Percentiles rank a stretch among this genome's conserved stretches.
Conservation (phyloP, 192 early-diverging fungal genomes). For the Podila clonocystis region DNA sequence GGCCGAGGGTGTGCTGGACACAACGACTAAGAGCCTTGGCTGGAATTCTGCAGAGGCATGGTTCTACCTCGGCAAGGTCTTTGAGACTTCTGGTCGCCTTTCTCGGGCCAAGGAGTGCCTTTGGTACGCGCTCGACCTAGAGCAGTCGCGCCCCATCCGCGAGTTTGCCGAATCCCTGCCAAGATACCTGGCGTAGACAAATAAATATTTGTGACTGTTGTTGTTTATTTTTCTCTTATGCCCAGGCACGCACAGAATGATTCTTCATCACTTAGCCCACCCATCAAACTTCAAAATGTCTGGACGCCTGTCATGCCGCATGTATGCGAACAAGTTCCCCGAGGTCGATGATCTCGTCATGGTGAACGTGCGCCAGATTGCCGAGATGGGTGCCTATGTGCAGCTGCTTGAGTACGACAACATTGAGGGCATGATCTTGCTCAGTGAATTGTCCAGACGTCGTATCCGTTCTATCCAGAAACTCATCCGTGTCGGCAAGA, state of each 20-base stretch:
- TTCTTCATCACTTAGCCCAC: not conserved
- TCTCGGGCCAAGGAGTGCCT: constrained; percentile 62
- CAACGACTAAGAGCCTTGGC: constrained; percentile 57
- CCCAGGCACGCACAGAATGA: not conserved
- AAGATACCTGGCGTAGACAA: not conserved
- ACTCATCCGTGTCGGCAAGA: constrained; percentile 90
- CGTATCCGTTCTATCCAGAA: constrained; percentile 98
- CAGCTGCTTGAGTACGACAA: constrained; percentile 95
- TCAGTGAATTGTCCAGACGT: constrained; percentile 91
- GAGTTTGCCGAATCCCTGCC: constrained; percentile 12
- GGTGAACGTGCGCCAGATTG: constrained; percentile 96
- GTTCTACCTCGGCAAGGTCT: constrained; percentile 61
- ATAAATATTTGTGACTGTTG: not conserved
- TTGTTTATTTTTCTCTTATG: not conserved
- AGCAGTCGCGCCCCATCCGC: constrained; percentile 59
- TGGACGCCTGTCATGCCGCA: constrained; percentile 78
- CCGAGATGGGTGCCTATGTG: constrained; percentile 97
- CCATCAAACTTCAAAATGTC: constrained; percentile 31
- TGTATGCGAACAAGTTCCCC: constrained; percentile 95
- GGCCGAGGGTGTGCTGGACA: constrained; percentile 61
- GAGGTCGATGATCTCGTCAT: constrained; percentile 96
- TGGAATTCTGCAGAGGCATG: constrained; percentile 73
- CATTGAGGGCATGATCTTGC: constrained; percentile 97
- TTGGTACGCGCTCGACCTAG: constrained; percentile 65
- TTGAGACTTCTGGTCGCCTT: constrained; percentile 45